Evolutionary conservation across 2,329 filamentous ascomycete genomes (phyloP).

Genomic region (Pezicula radicicola): DNA sequence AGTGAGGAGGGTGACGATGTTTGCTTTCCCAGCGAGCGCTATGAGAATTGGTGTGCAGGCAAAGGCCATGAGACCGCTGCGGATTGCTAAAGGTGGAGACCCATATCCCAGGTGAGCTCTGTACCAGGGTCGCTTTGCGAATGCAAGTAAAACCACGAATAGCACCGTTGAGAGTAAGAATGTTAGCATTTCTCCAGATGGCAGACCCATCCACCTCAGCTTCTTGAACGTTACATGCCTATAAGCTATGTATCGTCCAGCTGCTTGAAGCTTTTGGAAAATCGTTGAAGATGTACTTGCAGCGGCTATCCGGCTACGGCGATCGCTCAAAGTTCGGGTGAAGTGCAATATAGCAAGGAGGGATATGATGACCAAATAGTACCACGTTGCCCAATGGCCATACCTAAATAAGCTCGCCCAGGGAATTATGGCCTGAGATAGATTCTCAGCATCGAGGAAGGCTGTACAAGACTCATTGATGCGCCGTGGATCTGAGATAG

Average conservation of each 20-base stretch:
- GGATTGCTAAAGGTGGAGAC: not conserved
- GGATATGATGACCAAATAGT: not conserved
- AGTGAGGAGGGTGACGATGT: not conserved
- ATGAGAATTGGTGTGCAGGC: not conserved
- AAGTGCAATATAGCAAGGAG: not conserved
- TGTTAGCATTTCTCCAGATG: not conserved
- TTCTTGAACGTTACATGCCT: not conserved
- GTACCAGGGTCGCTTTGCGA: not conserved
- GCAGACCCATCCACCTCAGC: not conserved
- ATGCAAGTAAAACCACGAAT: not conserved
- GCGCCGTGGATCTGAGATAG: not conserved
- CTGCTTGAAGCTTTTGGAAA: not conserved
- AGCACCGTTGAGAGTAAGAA: not conserved
- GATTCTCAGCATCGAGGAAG: not conserved
- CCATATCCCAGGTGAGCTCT: not conserved
- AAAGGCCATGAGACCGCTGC: not conserved
- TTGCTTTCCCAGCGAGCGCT: not conserved
- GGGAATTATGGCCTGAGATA: not conserved
- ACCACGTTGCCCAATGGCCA: not conserved
- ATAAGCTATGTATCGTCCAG: not conserved
- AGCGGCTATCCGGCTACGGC: not conserved
- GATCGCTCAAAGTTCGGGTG: not conserved
- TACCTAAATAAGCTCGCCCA: not conserved
- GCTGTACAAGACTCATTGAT: not conserved
- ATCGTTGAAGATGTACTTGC: not conserved